Conservation (phyloP, 2,329 filamentous ascomycete species). For the Ampelomyces quisqualis region DNA sequence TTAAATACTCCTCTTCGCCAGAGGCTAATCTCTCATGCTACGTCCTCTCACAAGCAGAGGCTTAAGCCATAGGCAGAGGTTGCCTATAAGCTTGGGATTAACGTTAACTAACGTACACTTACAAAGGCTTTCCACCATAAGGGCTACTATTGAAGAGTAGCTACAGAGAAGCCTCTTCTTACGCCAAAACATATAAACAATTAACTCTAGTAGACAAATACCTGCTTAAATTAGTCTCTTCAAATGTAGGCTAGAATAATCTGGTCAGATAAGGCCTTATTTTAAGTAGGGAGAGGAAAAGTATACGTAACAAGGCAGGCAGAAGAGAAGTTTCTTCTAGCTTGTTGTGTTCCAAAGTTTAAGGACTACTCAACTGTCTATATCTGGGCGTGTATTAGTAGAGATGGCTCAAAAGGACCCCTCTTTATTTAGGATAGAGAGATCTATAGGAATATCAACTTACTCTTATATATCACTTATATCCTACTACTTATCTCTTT, state of each 20-base stretch:
- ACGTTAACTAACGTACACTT: background rate
- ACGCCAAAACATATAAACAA: background rate
- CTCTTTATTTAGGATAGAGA: constrained; percentile 3
- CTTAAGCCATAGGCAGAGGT: background rate
- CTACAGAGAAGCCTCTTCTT: constrained; percentile 1
- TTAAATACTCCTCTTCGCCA: too few species aligned
- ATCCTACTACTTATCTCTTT: background rate
- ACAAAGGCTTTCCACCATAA: background rate
- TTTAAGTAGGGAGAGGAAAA: background rate
- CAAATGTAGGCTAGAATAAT: background rate
- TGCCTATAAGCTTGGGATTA: background rate
- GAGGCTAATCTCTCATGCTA: too few species aligned
- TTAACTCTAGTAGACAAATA: background rate
- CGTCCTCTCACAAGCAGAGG: background rate
- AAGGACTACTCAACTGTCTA: background rate
- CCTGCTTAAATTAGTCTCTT: background rate
- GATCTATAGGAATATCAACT: background rate
- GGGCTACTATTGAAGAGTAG: background rate
- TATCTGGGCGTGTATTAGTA: constrained; percentile 4
- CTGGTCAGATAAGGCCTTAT: background rate
- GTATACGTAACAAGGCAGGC: background rate
- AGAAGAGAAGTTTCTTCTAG: constrained; percentile 3
- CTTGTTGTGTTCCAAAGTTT: constrained; percentile 4
- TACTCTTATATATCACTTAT: background rate
- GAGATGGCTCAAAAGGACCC: constrained; percentile 5